A percentile compares a stretch with the other conserved stretches of the same genome.
Evolutionary conservation across 805 yeast species (phyloP).

Genomic region (Ogataea dorogensis): DNA sequence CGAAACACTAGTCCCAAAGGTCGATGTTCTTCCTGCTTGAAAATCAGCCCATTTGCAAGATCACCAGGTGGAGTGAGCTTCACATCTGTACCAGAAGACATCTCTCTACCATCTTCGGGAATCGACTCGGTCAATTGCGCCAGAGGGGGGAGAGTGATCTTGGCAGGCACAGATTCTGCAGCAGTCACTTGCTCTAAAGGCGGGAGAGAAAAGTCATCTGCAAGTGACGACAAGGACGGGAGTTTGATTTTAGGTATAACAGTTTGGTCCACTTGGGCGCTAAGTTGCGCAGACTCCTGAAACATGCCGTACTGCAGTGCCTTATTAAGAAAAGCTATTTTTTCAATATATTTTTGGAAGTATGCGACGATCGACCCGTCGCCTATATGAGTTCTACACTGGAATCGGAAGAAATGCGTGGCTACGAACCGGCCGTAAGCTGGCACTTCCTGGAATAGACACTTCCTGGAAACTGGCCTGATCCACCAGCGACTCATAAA

Average conservation of each 20-base stretch:
- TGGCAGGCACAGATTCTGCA: slow-evolving; percentile 2
- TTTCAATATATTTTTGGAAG: not conserved
- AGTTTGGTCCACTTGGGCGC: slow-evolving; percentile 3
- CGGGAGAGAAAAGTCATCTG: slow-evolving; percentile 15
- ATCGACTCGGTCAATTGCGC: slow-evolving; percentile 11
- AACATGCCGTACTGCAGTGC: slow-evolving; percentile 3
- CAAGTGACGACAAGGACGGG: slow-evolving; percentile 19
- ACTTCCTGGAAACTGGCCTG: slow-evolving; percentile 11
- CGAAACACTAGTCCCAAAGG: not conserved
- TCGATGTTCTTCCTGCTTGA: slow-evolving; percentile 6
- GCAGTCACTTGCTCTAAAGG: slow-evolving; percentile 3
- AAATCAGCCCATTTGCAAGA: no score
- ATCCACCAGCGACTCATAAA: slow-evolving; percentile 4
- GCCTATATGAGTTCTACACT: slow-evolving; percentile 1
- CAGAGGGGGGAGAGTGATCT: slow-evolving; percentile 9
- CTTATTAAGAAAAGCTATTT: slow-evolving; percentile 1
- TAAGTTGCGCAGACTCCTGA: slow-evolving; percentile 3
- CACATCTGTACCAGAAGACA: not conserved
- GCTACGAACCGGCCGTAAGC: slow-evolving; percentile 11
- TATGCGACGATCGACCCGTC: slow-evolving; percentile 3
- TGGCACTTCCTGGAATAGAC: slow-evolving; percentile 11
- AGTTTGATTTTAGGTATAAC: slow-evolving; percentile 10
- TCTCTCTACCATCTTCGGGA: no score
- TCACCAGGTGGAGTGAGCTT: no score
- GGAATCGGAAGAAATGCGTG: slow-evolving; percentile 11